Evolutionary conservation across 2,329 filamentous ascomycete genomes (phyloP), one percentile per base, ranked within the genome.

Genomic region (Aspergillus calidoustus): DNA sequence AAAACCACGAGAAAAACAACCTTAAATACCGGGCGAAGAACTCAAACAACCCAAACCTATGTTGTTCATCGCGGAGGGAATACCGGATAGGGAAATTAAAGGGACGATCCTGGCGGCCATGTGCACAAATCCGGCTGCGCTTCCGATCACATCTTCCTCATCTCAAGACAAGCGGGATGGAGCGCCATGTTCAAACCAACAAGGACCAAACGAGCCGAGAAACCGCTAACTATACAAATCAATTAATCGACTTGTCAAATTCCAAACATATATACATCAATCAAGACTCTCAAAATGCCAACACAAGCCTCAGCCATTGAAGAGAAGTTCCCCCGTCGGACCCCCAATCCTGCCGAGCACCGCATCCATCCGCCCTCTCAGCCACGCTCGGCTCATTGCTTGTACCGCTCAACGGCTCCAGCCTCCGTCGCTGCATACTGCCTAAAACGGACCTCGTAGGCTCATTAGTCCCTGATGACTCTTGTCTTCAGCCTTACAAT

Each of bases 401-500:
- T 41, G 34, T 15, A 41, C 34, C 34, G 34, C 34, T 53, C 19
- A 15, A 13, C 41, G 4, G 25, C 25, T 28, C 4, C 11, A 17
- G 4, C 4, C 25, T 28, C 4, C 11, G 8, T 34, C 54, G 54
- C 44, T 48, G 28, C 44, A 49, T 41, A 34, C 15, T 56, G 28
- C 54, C 43, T 19, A 31, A 38, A 38, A 15, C 15, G 13, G 15
- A 38, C 34, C 34, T 41, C 34, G 17, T 41, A 41, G 34, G 34
- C 43, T 31, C 15, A 25, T 55, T 47, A 55, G 53, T 17, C 44
- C 34, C 23, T 48, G 11, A 19, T 28, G 43, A 46, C 8, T 48
- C 22, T 48, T 48, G 46, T 48, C 22, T 57, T 50, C 54, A 57
- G 54, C 54, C 54, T 57, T 41, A 50, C n/a, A 38, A 49, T 49